phyloP scores from a whole-genome alignment of 805 yeast genomes.

The Wickerhamomyces alni region DNA sequence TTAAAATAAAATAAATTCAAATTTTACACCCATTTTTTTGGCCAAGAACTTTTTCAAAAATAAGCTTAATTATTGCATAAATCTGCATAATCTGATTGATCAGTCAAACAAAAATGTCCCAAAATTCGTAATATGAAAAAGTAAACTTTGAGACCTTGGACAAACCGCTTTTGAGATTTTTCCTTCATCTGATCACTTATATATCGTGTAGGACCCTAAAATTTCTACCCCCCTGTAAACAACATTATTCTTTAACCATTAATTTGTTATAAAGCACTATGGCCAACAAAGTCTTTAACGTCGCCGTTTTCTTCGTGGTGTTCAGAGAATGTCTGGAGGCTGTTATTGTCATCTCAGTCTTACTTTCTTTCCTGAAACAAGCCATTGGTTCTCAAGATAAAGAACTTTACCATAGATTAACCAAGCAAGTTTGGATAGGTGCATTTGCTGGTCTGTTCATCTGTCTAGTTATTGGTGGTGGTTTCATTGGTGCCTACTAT shows the following conservation, averaged over 20 bases:
- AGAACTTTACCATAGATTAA: conserved; percentile 50
- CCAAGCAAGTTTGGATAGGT: conserved; percentile 87
- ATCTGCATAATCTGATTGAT: conserved; percentile 7
- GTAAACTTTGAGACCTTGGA: not conserved
- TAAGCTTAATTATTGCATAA: conserved; percentile 3
- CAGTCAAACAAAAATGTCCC: not conserved
- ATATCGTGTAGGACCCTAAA: not conserved
- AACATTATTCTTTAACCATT: too few relatives aligned
- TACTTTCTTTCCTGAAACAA: conserved; percentile 87
- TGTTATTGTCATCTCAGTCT: conserved; percentile 81
- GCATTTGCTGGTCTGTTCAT: conserved; percentile 63
- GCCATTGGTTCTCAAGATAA: conserved; percentile 58
- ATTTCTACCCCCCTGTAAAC: not conserved
- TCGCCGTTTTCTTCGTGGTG: conserved; percentile 75
- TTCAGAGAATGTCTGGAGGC: conserved; percentile 95
- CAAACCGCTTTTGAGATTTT: not conserved
- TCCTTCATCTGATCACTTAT: not conserved
- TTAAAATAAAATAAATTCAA: not conserved
- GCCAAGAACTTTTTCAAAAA: not conserved
- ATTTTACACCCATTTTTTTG: too few relatives aligned
- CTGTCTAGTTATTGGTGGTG: conserved; percentile 85
- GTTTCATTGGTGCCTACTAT: conserved; percentile 92
- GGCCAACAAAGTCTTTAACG: conserved; percentile 24
- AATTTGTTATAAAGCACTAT: too few relatives aligned
- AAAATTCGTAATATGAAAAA: not conserved